Evolutionary conservation across 2,329 filamentous ascomycete species (phyloP).

Genomic region (Xylaria polymorpha): DNA sequence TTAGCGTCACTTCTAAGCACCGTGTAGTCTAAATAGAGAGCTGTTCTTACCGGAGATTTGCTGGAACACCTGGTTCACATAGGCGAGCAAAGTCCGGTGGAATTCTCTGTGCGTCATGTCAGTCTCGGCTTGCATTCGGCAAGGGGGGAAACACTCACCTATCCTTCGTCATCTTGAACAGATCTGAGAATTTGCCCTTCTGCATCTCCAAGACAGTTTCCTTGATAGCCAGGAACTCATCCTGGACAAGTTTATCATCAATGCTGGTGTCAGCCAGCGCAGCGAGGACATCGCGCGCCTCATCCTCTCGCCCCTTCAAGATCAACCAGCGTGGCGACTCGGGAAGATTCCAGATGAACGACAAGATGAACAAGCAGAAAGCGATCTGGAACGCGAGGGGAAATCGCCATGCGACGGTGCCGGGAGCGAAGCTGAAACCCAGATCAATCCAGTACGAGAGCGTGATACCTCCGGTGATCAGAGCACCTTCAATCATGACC

Average conservation of each 20-base stretch:
- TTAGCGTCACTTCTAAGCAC: constrained; percentile 13
- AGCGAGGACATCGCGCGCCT: constrained; percentile 58
- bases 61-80: constrained; percentile 69
- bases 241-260: constrained; percentile 65
- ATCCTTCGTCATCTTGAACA: constrained; percentile 68
- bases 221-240: constrained; percentile 64
- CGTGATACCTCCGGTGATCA: constrained; percentile 68
- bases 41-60: constrained; percentile 54
- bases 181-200: constrained; percentile 64
- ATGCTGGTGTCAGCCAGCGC: constrained; percentile 54
- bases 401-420: constrained; percentile 68
- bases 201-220: constrained; percentile 74
- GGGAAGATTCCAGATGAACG: constrained; percentile 63
- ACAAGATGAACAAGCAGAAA: constrained; percentile 69
- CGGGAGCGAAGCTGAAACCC: constrained; percentile 64
- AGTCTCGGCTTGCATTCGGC: constrained; percentile 19
- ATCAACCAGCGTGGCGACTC: constrained; percentile 63
- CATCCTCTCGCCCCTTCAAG: constrained; percentile 56
- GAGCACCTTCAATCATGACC: constrained; percentile 69
- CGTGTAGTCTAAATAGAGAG: background rate
- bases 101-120: constrained; percentile 54
- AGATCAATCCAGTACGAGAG: constrained; percentile 71
- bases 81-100: constrained; percentile 65
- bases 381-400: constrained; percentile 68
- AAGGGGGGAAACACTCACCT: constrained; percentile 48